These are phyloP conservation scores for Telopea speciosissima DNA, from an alignment of 177 flowering plant species.

Conservation along the genomic window DNA sequence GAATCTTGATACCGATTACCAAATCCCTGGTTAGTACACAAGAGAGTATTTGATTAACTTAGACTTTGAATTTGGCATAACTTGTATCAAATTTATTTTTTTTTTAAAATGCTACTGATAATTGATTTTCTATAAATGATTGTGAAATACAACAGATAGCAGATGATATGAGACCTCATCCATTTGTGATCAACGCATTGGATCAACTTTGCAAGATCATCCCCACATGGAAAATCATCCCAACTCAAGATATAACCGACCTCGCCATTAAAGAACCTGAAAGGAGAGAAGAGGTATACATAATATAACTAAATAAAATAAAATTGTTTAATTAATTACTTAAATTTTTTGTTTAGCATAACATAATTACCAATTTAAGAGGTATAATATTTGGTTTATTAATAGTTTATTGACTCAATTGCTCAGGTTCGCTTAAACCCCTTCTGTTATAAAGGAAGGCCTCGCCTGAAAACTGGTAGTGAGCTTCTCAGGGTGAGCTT, in stretches of 20 bases:
- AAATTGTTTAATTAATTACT: too few relatives aligned
- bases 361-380: neutral
- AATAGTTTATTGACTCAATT: too few relatives aligned
- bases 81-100: too few relatives aligned
- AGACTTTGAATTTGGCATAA: too few relatives aligned
- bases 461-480: slow-evolving; percentile 59
- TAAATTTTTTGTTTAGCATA: too few relatives aligned
- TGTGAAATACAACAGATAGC: slow-evolving; percentile 60
- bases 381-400: too few relatives aligned
- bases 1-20: too few relatives aligned
- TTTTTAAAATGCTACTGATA: too few relatives aligned
- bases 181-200: slow-evolving; percentile 35
- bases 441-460: slow-evolving; percentile 72
- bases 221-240: slow-evolving; percentile 81
- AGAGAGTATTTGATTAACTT: too few relatives aligned
- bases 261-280: slow-evolving; percentile 61
- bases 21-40: too few relatives aligned
- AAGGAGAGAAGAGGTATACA: slow-evolving; percentile 54
- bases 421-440: slow-evolving; percentile 58
- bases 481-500: slow-evolving; percentile 50
- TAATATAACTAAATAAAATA: too few relatives aligned
- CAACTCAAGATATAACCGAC: slow-evolving; percentile 57
- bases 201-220: slow-evolving; percentile 33
- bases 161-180: slow-evolving; percentile 62
- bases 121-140: too few relatives aligned